Percentiles rank a stretch among this genome's conserved stretches.
phyloP scores from a whole-genome alignment of 495 filamentous ascomycete species.

The Aspergillus bridgeri region DNA sequence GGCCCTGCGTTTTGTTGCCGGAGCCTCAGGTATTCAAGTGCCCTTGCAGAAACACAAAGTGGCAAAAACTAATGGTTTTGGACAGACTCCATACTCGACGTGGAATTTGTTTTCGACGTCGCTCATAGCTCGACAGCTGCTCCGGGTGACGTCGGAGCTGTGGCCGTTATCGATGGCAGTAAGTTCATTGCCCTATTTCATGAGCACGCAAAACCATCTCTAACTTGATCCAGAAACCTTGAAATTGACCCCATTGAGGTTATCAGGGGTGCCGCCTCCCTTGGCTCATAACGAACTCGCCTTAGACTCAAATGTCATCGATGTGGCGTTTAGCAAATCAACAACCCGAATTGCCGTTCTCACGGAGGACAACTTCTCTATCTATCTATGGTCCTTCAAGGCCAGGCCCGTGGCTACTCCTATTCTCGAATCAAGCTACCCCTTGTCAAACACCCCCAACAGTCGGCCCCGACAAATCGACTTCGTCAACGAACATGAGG shows the following conservation, averaged over 20 bases:
- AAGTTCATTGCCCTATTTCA: slow-evolving; percentile 22
- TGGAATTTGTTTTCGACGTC: slow-evolving; percentile 69
- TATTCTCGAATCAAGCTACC: slow-evolving; percentile 44
- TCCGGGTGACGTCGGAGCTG: slow-evolving; percentile 75
- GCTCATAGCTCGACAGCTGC: slow-evolving; percentile 61
- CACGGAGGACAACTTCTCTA: slow-evolving; percentile 56
- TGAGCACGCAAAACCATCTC: background rate
- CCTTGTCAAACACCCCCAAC: slow-evolving; percentile 33
- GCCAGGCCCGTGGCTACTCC: slow-evolving; percentile 43
- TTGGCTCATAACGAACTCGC: slow-evolving; percentile 79
- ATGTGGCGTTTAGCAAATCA: slow-evolving; percentile 68
- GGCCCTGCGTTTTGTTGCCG: slow-evolving; percentile 59
- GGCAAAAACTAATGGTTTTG: slow-evolving; percentile 5
- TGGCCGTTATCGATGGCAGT: slow-evolving; percentile 87
- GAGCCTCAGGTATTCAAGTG: slow-evolving; percentile 34
- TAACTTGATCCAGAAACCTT: slow-evolving; percentile 47
- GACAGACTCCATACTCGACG: slow-evolving; percentile 47
- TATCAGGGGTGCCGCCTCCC: slow-evolving; percentile 85
- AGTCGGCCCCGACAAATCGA: slow-evolving; percentile 42
- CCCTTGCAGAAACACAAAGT: background rate
- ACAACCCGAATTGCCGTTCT: slow-evolving; percentile 70
- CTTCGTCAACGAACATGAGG: slow-evolving; percentile 43
- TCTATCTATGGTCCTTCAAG: slow-evolving; percentile 63
- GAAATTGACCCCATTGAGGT: slow-evolving; percentile 80
- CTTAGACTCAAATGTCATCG: slow-evolving; percentile 59